Percentiles rank a stretch among this genome's conserved stretches.
Conservation (phyloP, 345 rosid species). For the Bruguiera gymnorhiza region DNA sequence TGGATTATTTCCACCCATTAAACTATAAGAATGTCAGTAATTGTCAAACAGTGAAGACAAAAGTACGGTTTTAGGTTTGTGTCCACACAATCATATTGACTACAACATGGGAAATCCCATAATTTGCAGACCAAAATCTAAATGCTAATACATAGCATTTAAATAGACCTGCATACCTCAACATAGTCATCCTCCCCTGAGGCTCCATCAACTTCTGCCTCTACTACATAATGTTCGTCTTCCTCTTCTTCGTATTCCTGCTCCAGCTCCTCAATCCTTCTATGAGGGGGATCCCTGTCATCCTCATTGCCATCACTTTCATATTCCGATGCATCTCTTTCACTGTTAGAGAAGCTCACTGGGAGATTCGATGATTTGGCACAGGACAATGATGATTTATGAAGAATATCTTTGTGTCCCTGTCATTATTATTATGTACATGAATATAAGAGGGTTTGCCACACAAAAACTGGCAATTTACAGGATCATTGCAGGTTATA, state of each 20-base stretch:
- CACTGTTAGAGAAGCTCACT: constrained; percentile 81
- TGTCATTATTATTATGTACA: constrained; percentile 20
- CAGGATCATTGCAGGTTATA: constrained; percentile 3
- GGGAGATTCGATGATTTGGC: constrained; percentile 65
- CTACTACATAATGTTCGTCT: constrained; percentile 50
- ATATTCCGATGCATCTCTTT: constrained; percentile 91
- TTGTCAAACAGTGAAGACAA: no score
- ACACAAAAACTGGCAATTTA: background rate
- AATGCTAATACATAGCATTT: background rate
- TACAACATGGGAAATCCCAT: no score
- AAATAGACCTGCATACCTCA: constrained; percentile 44
- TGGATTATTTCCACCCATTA: no score
- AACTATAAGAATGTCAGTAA: no score
- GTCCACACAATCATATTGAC: no score
- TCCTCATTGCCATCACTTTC: constrained; percentile 87
- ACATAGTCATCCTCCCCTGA: constrained; percentile 67
- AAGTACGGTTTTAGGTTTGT: no score
- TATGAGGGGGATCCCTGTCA: constrained; percentile 53
- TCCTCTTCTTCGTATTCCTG: constrained; percentile 81
- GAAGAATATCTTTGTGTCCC: constrained; percentile 64
- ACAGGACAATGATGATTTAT: constrained; percentile 51
- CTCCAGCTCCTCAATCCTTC: constrained; percentile 71
- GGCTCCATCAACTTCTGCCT: constrained; percentile 46
- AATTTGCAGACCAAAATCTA: no score
- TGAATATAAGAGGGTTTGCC: background rate